These are phyloP conservation scores for Rauvolfia tetraphylla DNA, from an alignment of 257 asterid genomes.

Conservation along the genomic window DNA sequence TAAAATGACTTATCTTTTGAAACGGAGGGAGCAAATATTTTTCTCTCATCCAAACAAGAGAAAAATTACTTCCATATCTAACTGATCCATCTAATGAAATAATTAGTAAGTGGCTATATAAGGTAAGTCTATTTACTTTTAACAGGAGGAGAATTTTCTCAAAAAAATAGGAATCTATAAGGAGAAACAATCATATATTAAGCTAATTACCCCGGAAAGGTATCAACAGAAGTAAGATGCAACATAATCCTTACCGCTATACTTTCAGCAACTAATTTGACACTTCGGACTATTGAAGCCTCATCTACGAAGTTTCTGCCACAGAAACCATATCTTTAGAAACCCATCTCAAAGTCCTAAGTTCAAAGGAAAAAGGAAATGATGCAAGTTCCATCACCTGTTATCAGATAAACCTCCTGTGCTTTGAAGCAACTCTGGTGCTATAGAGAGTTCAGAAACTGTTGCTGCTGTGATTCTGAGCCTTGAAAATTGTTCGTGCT, in stretches of 20 bases:
- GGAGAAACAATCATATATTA: not conserved
- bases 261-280: conserved; percentile 90
- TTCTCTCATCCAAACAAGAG: not conserved
- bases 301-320: conserved; percentile 61
- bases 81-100: not conserved
- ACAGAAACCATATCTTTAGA: conserved; percentile 25
- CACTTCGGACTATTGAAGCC: conserved; percentile 58
- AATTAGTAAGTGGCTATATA: not conserved
- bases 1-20: no score
- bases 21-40: no score
- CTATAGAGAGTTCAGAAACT: conserved; percentile 63
- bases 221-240: not conserved
- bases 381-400: conserved; percentile 43
- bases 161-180: not conserved
- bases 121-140: not conserved
- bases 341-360: conserved; percentile 16
- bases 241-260: conserved; percentile 63
- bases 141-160: not conserved
- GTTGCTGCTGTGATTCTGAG: conserved; percentile 91
- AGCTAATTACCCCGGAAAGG: not conserved
- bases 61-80: not conserved
- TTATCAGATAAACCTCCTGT: conserved; percentile 75
- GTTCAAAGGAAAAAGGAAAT: not conserved
- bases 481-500: conserved; percentile 97
- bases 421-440: conserved; percentile 83